Conservation (phyloP, 768 basidiomycete species). For the Boletus patriciae region DNA sequence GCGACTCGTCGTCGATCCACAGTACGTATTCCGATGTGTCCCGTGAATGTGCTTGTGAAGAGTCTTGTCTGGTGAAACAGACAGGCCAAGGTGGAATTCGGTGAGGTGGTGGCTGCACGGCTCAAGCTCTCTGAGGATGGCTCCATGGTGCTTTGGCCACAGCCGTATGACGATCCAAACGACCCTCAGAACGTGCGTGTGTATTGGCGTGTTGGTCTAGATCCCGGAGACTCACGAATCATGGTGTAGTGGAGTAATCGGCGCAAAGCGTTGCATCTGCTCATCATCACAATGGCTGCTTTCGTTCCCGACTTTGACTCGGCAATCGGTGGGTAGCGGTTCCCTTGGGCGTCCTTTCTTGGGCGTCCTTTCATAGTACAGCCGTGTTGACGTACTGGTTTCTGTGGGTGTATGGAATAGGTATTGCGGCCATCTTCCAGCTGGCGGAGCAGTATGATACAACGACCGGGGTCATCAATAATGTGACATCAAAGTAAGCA, state of each 20-base stretch:
- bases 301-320: conserved; percentile 57
- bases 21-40: conserved; percentile 36
- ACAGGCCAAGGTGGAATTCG: conserved; percentile 51
- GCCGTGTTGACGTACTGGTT: neutral
- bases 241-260: conserved; percentile 42
- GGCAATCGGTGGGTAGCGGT: conserved; percentile 41
- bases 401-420: conserved; percentile 21
- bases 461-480: conserved; percentile 49
- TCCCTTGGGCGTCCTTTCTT: too few species aligned
- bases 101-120: conserved; percentile 42
- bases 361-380: neutral
- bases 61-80: conserved; percentile 21
- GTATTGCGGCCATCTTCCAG: conserved; percentile 51
- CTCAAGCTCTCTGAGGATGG: conserved; percentile 50
- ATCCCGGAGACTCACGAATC: neutral
- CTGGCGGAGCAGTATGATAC: conserved; percentile 47
- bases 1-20: conserved; percentile 60
- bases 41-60: too few species aligned
- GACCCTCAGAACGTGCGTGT: conserved; percentile 54
- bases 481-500: conserved; percentile 45
- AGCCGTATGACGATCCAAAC: conserved; percentile 47
- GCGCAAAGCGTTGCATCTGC: conserved; percentile 46
- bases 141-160: conserved; percentile 54
- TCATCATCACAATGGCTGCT: conserved; percentile 51
- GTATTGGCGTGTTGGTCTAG: neutral